Percentiles rank a stretch among this genome's conserved stretches.
These are phyloP conservation scores for Panaeolus cyanescens DNA, from an alignment of 768 basidiomycete species.

Conservation along the genomic window DNA sequence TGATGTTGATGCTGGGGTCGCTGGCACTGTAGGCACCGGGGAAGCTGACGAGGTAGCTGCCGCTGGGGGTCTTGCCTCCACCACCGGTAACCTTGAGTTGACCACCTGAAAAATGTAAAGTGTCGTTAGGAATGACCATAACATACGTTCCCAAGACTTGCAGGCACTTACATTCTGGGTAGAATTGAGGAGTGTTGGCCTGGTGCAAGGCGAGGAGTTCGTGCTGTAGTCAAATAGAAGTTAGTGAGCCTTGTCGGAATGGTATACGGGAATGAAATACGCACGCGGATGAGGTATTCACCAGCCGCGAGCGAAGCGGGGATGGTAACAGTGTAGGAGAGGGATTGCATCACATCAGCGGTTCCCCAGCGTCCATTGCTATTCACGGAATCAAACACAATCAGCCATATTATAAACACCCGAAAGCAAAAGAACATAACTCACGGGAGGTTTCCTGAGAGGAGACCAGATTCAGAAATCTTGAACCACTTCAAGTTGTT, in stretches of 20 bases:
- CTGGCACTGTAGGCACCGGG: slow-evolving; percentile 31
- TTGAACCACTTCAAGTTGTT: slow-evolving; percentile 38
- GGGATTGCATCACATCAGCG: slow-evolving; percentile 26
- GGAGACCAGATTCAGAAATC: slow-evolving; percentile 33
- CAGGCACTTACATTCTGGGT: slow-evolving; percentile 32
- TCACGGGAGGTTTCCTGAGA: slow-evolving; percentile 33
- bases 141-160: background rate
- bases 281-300: slow-evolving; percentile 38
- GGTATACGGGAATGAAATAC: background rate
- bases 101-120: slow-evolving; percentile 16
- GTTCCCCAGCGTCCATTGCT: slow-evolving; percentile 32
- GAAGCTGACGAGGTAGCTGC: slow-evolving; percentile 32
- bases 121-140: background rate
- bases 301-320: slow-evolving; percentile 33
- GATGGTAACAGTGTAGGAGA: slow-evolving; percentile 33
- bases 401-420: background rate
- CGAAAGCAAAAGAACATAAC: background rate
- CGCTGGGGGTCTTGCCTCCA: slow-evolving; percentile 32
- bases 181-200: slow-evolving; percentile 41
- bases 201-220: slow-evolving; percentile 40
- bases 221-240: slow-evolving; percentile 17
- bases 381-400: background rate
- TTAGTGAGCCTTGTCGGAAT: background rate
- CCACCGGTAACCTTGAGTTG: slow-evolving; percentile 39
- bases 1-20: slow-evolving; percentile 37